Conservation (phyloP, 257 asterid genomes). For the Ajuga chamaepitys region DNA sequence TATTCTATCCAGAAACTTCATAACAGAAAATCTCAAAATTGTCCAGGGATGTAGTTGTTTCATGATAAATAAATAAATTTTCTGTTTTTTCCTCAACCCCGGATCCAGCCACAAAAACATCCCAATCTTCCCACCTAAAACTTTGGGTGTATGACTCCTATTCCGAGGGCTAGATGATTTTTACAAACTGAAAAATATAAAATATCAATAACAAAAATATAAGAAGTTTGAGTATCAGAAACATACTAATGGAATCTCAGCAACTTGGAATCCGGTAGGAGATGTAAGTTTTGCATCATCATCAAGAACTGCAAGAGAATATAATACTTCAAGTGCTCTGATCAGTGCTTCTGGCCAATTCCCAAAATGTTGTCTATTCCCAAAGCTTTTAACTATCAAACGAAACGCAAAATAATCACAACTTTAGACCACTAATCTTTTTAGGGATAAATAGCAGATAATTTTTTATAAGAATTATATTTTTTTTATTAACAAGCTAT, state of each 20-base stretch:
- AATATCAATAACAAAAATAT: neutral
- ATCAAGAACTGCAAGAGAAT: constrained; percentile 85
- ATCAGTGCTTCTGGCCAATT: constrained; percentile 91
- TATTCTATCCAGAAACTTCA: neutral
- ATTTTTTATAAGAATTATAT: neutral
- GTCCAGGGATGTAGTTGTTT: neutral
- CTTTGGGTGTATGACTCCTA: neutral
- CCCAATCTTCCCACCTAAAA: neutral
- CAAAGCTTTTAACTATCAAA: constrained; percentile 74
- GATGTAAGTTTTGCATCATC: constrained; percentile 93
- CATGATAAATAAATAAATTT: neutral
- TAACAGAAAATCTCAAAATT: neutral
- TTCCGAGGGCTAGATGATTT: neutral
- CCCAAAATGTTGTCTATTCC: constrained; percentile 95
- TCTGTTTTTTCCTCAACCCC: neutral
- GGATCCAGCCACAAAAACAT: neutral
- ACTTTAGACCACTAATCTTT: neutral
- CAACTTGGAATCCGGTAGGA: constrained; percentile 91
- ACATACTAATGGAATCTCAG: constrained; percentile 88
- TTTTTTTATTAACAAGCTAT: neutral
- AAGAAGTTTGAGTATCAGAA: constrained; percentile 2
- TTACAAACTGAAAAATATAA: neutral
- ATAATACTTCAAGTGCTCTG: constrained; percentile 90
- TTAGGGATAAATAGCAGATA: neutral
- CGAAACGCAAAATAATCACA: constrained; percentile 4